phyloP scores from a whole-genome alignment of 23 red algal species.

The Pyropia haitanensis region DNA sequence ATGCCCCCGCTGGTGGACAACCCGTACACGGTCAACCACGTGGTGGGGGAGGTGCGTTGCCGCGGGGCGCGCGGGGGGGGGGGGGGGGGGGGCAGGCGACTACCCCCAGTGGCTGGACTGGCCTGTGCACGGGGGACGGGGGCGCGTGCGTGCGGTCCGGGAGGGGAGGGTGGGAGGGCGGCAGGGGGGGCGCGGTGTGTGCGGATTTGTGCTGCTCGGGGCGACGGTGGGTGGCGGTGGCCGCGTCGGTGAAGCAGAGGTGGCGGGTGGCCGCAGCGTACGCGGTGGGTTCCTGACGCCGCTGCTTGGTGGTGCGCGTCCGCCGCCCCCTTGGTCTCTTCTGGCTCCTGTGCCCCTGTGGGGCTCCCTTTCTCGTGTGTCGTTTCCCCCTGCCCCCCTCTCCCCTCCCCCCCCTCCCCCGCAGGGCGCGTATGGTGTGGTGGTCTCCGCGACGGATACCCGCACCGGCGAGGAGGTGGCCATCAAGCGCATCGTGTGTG shows the following conservation, averaged over 20 bases:
- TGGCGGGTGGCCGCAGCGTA: too few relatives aligned
- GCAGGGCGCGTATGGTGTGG: conserved; percentile 80
- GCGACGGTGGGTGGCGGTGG: too few relatives aligned
- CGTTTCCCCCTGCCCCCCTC: conserved; percentile 1
- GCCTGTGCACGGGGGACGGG: conserved; percentile 1
- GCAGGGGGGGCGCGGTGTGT: too few relatives aligned
- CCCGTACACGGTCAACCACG: conserved; percentile 55
- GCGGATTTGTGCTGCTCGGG: too few relatives aligned
- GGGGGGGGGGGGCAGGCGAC: too few relatives aligned
- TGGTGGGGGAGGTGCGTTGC: conserved; percentile 48
- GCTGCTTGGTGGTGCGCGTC: conserved; percentile 3
- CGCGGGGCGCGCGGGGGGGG: conserved; percentile 6
- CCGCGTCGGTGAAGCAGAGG: too few relatives aligned
- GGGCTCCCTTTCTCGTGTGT: conserved; percentile 11
- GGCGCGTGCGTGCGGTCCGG: conserved; percentile 9
- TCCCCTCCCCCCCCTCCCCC: background rate
- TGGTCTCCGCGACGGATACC: conserved; percentile 77
- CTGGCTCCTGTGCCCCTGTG: conserved; percentile 16
- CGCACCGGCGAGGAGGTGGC: conserved; percentile 69
- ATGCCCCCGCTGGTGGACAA: conserved; percentile 15
- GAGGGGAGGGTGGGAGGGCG: too few relatives aligned
- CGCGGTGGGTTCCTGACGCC: background rate
- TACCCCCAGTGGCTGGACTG: conserved; percentile 1
- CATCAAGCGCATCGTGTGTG: conserved; percentile 81
- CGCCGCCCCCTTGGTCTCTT: conserved; percentile 3